Conservation (phyloP, 2,329 filamentous ascomycete species). For the Sporothrix variecibatus region DNA sequence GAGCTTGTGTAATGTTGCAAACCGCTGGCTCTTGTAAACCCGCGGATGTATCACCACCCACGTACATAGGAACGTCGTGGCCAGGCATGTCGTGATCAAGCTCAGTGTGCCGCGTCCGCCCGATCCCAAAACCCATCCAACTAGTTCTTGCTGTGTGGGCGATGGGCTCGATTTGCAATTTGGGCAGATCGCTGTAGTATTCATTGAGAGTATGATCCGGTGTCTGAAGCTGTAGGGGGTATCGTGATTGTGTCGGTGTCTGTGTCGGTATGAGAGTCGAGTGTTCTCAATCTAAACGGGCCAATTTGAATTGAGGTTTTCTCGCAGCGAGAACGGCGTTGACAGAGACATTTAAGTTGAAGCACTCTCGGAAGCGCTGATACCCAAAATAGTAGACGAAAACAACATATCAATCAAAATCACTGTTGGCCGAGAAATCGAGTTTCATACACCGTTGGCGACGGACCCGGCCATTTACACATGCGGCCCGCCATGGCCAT, state of each 20-base stretch:
- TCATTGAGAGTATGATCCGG: background rate
- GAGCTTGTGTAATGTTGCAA: conserved; percentile 9
- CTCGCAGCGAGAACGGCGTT: background rate
- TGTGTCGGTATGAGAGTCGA: background rate
- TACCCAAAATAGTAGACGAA: conserved; percentile 1
- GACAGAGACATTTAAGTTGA: background rate
- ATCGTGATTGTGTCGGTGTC: background rate
- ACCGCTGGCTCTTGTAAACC: conserved; percentile 1
- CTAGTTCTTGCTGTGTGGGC: background rate
- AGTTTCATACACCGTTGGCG: background rate
- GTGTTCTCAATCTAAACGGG: background rate
- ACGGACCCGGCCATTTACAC: background rate
- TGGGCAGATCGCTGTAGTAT: background rate
- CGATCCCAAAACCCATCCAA: conserved; percentile 11
- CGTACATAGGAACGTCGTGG: conserved; percentile 7
- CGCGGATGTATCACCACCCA: conserved; percentile 15
- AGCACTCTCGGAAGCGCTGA: background rate
- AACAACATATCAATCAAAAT: background rate
- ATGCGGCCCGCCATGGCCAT: conserved; percentile 2
- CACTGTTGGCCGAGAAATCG: background rate
- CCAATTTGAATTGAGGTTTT: too few species aligned
- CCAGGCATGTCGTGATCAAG: conserved; percentile 5
- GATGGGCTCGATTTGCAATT: background rate
- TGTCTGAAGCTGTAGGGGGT: background rate
- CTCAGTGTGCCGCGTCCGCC: conserved; percentile 13